Evolutionary conservation across 2,329 filamentous ascomycete species (phyloP).

Genomic region (Leptographium wingfieldii): DNA sequence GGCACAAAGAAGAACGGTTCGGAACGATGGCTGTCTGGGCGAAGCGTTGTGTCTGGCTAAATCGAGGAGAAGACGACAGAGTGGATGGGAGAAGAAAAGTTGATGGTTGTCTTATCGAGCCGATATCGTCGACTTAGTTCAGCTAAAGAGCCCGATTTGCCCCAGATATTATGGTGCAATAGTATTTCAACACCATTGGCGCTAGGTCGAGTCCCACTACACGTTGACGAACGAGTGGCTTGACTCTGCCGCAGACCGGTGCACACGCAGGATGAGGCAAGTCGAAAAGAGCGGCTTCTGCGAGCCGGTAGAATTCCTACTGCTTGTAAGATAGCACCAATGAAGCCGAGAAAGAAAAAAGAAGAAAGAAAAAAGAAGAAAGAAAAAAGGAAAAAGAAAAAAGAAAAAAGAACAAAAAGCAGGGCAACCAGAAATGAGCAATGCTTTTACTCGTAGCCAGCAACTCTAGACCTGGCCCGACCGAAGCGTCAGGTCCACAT

Average conservation of each 20-base stretch:
- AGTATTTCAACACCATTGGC: background rate
- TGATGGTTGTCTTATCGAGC: background rate
- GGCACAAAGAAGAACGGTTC: background rate
- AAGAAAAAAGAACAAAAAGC: too few relatives aligned
- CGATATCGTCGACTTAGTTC: background rate
- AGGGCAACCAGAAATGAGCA: background rate
- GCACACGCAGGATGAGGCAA: background rate
- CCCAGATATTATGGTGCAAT: background rate
- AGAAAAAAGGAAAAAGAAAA: too few relatives aligned
- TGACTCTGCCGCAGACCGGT: background rate
- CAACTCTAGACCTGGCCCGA: background rate
- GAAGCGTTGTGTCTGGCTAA: background rate
- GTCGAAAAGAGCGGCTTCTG: background rate
- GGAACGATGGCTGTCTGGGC: background rate
- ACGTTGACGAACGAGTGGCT: background rate
- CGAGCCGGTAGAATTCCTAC: background rate
- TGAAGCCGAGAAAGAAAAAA: too few relatives aligned
- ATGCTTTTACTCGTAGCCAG: background rate
- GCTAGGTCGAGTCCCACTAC: background rate
- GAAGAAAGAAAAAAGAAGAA: too few relatives aligned
- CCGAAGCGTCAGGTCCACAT: background rate
- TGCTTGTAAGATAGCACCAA: background rate
- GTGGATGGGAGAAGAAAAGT: background rate
- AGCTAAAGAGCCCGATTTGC: background rate
- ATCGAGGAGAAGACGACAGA: background rate